Evolutionary conservation across 192 early-diverging fungal species (phyloP).

Genomic region (Podila epicladia): DNA sequence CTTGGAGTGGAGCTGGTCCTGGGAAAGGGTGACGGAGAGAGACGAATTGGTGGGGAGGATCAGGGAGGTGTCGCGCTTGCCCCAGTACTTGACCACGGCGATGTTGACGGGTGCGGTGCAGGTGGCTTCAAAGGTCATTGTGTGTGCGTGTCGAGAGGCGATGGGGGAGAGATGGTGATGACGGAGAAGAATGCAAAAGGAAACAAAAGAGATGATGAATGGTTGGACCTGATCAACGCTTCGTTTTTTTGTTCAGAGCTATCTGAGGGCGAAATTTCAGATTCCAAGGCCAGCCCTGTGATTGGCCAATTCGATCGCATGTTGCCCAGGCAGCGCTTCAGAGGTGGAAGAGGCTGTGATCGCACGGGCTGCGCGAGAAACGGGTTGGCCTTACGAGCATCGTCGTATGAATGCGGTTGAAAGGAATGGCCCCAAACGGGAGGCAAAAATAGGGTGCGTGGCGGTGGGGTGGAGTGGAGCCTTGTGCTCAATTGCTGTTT

Average conservation of each 20-base stretch:
- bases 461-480: too few relatives aligned
- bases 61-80: constrained; percentile 90
- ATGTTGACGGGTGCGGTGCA: constrained; percentile 99
- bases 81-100: constrained; percentile 99
- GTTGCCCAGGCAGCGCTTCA: neutral
- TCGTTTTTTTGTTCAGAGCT: constrained; percentile 3
- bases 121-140: constrained; percentile 66
- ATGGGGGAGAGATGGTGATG: neutral
- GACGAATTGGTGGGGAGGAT: constrained; percentile 98
- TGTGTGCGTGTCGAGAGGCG: neutral
- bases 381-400: too few relatives aligned
- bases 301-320: constrained; percentile 48
- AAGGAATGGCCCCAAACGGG: too few relatives aligned
- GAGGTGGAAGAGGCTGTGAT: neutral
- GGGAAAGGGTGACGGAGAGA: constrained; percentile 94
- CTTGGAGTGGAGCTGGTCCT: constrained; percentile 95
- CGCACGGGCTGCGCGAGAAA: neutral
- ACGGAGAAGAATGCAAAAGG: neutral
- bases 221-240: neutral
- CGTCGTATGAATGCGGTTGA: too few relatives aligned
- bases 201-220: constrained; percentile 13
- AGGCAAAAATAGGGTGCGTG: too few relatives aligned
- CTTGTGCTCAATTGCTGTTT: too few relatives aligned
- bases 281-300: constrained; percentile 16
- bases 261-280: too few relatives aligned